phyloP scores from a whole-genome alignment of 306 rosid genomes.

The Bauhinia variegata region DNA sequence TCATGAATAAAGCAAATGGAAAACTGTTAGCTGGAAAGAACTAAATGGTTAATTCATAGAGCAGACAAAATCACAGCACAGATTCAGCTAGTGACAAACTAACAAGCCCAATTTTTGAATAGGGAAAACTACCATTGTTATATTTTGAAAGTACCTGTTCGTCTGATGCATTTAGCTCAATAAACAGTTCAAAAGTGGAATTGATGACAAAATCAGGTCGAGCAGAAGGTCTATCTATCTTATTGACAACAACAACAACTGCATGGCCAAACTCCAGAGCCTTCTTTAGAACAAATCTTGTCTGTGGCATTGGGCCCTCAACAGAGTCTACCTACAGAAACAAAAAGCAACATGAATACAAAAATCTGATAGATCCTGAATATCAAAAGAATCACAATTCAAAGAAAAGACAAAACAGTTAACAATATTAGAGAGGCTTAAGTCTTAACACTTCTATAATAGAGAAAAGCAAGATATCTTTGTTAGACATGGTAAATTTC shows the following conservation, averaged over 20 bases:
- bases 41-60: background rate
- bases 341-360: constrained; percentile 28
- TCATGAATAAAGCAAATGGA: background rate
- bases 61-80: constrained; percentile 4
- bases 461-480: constrained; percentile 17
- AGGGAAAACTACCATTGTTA: constrained; percentile 16
- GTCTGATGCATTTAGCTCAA: constrained; percentile 93
- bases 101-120: constrained; percentile 7
- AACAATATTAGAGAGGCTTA: constrained; percentile 7
- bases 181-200: constrained; percentile 96
- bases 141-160: constrained; percentile 68
- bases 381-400: constrained; percentile 21
- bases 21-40: background rate
- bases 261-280: constrained; percentile 97
- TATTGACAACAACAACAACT: constrained; percentile 97
- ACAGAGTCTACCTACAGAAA: constrained; percentile 91
- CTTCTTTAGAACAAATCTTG: constrained; percentile 98
- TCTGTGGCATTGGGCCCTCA: constrained; percentile 99
- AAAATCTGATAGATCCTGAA: constrained; percentile 16
- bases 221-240: constrained; percentile 93
- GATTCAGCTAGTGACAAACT: background rate
- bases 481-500: constrained; percentile 4
- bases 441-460: constrained; percentile 8
- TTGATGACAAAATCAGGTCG: constrained; percentile 92
- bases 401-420: constrained; percentile 9